Percentiles rank a stretch among this genome's conserved stretches.
These are phyloP conservation scores for Starmerella powellii DNA, from an alignment of 805 yeast species.

Conservation along the genomic window DNA sequence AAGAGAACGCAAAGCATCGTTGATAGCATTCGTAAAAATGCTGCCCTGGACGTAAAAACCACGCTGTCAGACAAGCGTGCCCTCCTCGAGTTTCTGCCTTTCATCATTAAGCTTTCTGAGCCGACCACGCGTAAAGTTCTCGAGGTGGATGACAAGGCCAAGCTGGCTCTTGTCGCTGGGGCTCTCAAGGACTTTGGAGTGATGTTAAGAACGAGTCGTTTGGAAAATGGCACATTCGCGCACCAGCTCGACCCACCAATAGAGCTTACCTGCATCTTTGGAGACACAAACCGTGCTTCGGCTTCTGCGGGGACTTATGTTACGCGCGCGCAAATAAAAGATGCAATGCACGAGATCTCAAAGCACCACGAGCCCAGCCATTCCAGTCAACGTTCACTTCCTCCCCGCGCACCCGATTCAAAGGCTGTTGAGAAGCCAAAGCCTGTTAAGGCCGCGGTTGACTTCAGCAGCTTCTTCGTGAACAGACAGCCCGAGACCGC, in stretches of 20 bases:
- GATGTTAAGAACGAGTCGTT: constrained; percentile 20
- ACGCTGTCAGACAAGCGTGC: constrained; percentile 11
- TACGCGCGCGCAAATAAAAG: constrained; percentile 10
- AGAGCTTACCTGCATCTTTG: constrained; percentile 23
- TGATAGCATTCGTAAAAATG: constrained; percentile 22
- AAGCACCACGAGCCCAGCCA: no score
- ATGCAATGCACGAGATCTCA: constrained; percentile 5
- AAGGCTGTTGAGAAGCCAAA: no score
- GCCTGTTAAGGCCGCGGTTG: background rate
- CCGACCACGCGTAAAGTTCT: constrained; percentile 20
- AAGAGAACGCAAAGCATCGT: constrained; percentile 27
- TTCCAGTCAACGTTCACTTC: no score
- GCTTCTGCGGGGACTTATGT: constrained; percentile 10
- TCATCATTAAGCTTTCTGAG: constrained; percentile 21
- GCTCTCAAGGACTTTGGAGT: constrained; percentile 23
- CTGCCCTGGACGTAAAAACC: constrained; percentile 14
- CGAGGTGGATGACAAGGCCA: constrained; percentile 15
- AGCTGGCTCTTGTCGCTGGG: constrained; percentile 17
- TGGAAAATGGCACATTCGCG: constrained; percentile 26
- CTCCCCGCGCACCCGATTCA: no score
- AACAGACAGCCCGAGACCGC: constrained; percentile 4
- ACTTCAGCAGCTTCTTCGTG: constrained; percentile 16
- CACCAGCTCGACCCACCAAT: constrained; percentile 30
- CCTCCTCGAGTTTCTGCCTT: constrained; percentile 28
- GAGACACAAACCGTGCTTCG: constrained; percentile 1